Conservation (phyloP, 306 rosid species). For the Echinosophora koreensis region DNA sequence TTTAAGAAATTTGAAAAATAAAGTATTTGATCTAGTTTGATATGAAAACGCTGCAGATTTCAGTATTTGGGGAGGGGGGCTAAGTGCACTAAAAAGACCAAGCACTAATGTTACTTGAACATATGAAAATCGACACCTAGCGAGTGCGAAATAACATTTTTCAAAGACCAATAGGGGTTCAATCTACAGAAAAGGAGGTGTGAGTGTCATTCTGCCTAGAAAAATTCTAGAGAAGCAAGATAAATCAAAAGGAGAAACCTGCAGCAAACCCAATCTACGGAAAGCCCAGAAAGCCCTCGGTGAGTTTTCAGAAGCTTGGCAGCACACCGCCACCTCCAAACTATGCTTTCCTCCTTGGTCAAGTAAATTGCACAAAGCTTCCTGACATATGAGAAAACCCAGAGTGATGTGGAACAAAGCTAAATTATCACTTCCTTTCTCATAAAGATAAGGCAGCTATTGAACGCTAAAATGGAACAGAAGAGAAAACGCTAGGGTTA, state of each 20-base stretch:
- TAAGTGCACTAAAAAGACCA: neutral
- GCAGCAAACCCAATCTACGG: conserved; percentile 87
- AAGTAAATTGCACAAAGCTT: conserved; percentile 79
- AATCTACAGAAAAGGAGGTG: conserved; percentile 8
- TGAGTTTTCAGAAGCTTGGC: conserved; percentile 73
- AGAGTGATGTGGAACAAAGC: neutral
- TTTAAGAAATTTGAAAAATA: neutral
- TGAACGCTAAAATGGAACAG: neutral
- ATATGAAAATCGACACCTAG: too few species aligned
- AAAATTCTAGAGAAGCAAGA: neutral
- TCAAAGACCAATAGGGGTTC: neutral
- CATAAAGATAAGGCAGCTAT: neutral
- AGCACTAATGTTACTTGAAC: too few species aligned
- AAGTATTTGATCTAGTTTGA: neutral
- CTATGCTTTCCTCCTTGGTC: conserved; percentile 73
- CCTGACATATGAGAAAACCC: conserved; percentile 46
- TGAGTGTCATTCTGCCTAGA: neutral
- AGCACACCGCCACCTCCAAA: conserved; percentile 75
- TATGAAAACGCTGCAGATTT: conserved; percentile 17
- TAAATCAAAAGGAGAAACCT: conserved; percentile 49
- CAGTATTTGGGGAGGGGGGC: neutral
- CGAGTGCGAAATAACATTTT: too few species aligned
- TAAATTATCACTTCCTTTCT: neutral
- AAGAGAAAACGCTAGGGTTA: conserved; percentile 35
- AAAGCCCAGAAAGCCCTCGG: conserved; percentile 96